These are phyloP conservation scores for Yarrowia keelungensis DNA, from an alignment of 805 yeast genomes.

Conservation along the genomic window DNA sequence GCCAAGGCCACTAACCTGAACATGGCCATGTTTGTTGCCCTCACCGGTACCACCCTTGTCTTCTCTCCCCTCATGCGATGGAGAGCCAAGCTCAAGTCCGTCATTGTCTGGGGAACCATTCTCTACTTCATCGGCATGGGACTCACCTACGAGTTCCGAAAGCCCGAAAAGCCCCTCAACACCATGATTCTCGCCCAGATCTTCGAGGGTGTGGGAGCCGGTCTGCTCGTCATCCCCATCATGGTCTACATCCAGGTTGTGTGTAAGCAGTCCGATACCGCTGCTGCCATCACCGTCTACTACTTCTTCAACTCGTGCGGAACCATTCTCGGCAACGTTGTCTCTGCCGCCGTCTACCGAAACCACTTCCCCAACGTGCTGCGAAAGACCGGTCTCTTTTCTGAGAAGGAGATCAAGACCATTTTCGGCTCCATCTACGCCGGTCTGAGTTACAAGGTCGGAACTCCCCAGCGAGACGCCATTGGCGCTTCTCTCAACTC, in stretches of 20 bases:
- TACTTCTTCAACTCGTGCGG: slow-evolving; percentile 38
- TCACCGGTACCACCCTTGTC: slow-evolving; percentile 19
- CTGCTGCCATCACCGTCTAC: slow-evolving; percentile 36
- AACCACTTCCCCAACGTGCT: slow-evolving; percentile 28
- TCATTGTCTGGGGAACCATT: slow-evolving; percentile 34
- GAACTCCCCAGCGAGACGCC: slow-evolving; percentile 20
- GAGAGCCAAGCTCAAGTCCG: slow-evolving; percentile 35
- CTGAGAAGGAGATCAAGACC: slow-evolving; percentile 2
- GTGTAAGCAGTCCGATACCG: slow-evolving; percentile 34
- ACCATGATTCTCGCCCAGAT: slow-evolving; percentile 36
- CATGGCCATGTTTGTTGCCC: slow-evolving; percentile 29
- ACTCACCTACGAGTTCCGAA: slow-evolving; percentile 35
- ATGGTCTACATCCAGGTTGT: slow-evolving; percentile 35
- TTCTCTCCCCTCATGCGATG: slow-evolving; percentile 26
- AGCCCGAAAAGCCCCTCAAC: slow-evolving; percentile 27
- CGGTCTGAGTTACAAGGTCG: slow-evolving; percentile 10
- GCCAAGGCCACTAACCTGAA: slow-evolving; percentile 26
- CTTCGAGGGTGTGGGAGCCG: slow-evolving; percentile 33
- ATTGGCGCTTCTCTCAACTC: slow-evolving; percentile 22
- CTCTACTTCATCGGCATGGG: slow-evolving; percentile 32
- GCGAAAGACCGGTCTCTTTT: neutral
- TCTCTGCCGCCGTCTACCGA: slow-evolving; percentile 40
- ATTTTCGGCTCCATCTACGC: slow-evolving; percentile 14
- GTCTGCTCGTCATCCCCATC: slow-evolving; percentile 27
- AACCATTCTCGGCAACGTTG: slow-evolving; percentile 38